A percentile compares a stretch with the other conserved stretches of the same genome.
phyloP scores from a whole-genome alignment of 352 stramenopile genomes.

The Nannochloropsis limnetica region DNA sequence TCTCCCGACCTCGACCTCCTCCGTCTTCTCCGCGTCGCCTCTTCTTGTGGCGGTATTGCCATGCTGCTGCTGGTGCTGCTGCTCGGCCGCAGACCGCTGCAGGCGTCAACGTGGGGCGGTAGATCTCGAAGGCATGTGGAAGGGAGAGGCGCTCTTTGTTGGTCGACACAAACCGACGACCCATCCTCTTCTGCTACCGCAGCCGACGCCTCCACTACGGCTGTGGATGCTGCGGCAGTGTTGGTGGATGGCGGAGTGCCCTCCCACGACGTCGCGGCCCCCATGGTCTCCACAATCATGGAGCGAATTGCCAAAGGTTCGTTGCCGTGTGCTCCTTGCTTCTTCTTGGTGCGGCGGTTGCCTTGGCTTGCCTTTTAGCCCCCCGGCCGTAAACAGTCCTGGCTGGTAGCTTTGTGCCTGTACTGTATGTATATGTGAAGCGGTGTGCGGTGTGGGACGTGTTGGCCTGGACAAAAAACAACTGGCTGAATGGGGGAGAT shows the following conservation, averaged over 20 bases:
- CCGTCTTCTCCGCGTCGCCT: background rate
- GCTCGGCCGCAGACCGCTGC: background rate
- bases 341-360: background rate
- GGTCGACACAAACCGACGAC: background rate
- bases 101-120: background rate
- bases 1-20: constrained; percentile 14
- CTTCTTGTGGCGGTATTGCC: background rate
- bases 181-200: background rate
- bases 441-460: background rate
- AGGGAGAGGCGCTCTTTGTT: background rate
- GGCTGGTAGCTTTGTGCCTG: background rate
- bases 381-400: background rate
- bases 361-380: background rate
- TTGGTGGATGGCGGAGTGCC: background rate
- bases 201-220: background rate
- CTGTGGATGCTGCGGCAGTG: background rate
- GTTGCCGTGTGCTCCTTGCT: background rate
- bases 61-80: background rate
- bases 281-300: background rate
- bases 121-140: background rate
- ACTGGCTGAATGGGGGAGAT: background rate
- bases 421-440: background rate
- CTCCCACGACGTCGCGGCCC: background rate
- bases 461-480: background rate
- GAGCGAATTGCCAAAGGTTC: background rate